Percentiles rank a stretch among this genome's conserved stretches.
phyloP scores from a whole-genome alignment of 495 filamentous ascomycete genomes.

The Daldinia caldariorum region DNA sequence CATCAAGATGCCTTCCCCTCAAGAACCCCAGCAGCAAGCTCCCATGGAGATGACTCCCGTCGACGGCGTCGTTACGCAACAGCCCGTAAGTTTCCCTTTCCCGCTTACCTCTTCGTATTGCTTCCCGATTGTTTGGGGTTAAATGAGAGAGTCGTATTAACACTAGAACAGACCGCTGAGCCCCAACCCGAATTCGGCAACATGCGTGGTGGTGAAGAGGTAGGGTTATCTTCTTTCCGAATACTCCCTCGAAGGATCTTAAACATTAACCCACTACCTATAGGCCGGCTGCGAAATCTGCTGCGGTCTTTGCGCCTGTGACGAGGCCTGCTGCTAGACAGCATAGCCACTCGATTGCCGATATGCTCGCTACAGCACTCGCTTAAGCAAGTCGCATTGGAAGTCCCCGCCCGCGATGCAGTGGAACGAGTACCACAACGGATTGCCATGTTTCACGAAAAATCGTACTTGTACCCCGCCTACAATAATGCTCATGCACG shows the following conservation, averaged over 20 bases:
- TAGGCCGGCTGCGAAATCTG: slow-evolving; percentile 48
- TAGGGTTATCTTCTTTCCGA: neutral
- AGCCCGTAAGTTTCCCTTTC: slow-evolving; percentile 42
- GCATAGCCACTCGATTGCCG: slow-evolving; percentile 6
- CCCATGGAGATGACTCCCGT: slow-evolving; percentile 47
- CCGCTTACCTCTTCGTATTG: too few relatives aligned
- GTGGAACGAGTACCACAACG: slow-evolving; percentile 14
- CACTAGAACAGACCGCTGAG: slow-evolving; percentile 35
- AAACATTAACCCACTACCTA: neutral
- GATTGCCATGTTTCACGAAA: slow-evolving; percentile 9
- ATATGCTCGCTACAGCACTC: neutral
- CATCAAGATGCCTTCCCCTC: slow-evolving; percentile 43
- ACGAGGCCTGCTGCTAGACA: slow-evolving; percentile 49
- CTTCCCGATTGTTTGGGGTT: neutral
- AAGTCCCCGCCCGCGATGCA: slow-evolving; percentile 8
- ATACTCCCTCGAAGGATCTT: neutral
- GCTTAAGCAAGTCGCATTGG: neutral
- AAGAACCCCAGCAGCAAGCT: slow-evolving; percentile 50
- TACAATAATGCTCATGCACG: slow-evolving; percentile 11
- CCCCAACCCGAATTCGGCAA: slow-evolving; percentile 44
- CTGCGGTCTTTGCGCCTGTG: slow-evolving; percentile 50
- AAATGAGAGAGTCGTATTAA: neutral
- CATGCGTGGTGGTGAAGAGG: slow-evolving; percentile 47
- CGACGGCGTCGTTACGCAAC: slow-evolving; percentile 44
- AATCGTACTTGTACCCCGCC: slow-evolving; percentile 14